Base-by-base conservation (phyloP, 2,329 filamentous ascomycete species). In the Botrytis sinoallii region DNA sequence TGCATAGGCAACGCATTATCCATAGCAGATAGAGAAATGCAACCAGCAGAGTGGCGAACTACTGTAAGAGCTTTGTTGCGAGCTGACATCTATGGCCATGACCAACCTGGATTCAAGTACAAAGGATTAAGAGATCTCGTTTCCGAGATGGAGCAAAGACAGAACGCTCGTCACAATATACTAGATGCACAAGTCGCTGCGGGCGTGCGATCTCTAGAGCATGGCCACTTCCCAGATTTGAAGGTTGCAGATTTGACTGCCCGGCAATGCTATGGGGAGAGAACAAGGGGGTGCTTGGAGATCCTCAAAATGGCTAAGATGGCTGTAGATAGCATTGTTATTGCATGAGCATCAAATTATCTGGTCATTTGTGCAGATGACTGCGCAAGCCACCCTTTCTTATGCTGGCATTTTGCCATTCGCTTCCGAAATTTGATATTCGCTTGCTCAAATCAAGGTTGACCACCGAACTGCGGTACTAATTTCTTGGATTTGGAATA, bases 81-180 rank as follows among this genome's bases (percentile, higher is more conserved):
- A 74, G 77, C 87, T 20, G 89, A 91, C 77, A 85, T 91, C 12
- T 89, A 90, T 78, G 89, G 89, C 0, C 78, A 87, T 42, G 77
- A 77, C 25, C 76, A 78, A 44, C 57, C 60, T 29, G 74, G 73
- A 29, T 77, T 79, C 64, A 76, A 77, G 42, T 85, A 87, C 63
- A 82, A 85, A 35, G 88, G 88, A 0, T 82, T 91, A 6, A 86
- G 84, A 78, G 88, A 88, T 71, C 85, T 90, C 52, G 83, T 90
- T 42, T 78, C 80, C 18, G 81, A 85, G 74, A 84, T 91, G 81
- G 88, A 90, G 77, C 83, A 85, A 75, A 84, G 85, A 57, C 86
- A 85, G 32, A 82, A 81, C 42, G 80, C 79, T 66, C 82, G 88
- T 3, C 88, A 90, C 77, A 83, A 84, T 4, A 76, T 84, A 18